Conservation (phyloP, 148 eudicot species). For the Chenopodium berlandieri region DNA sequence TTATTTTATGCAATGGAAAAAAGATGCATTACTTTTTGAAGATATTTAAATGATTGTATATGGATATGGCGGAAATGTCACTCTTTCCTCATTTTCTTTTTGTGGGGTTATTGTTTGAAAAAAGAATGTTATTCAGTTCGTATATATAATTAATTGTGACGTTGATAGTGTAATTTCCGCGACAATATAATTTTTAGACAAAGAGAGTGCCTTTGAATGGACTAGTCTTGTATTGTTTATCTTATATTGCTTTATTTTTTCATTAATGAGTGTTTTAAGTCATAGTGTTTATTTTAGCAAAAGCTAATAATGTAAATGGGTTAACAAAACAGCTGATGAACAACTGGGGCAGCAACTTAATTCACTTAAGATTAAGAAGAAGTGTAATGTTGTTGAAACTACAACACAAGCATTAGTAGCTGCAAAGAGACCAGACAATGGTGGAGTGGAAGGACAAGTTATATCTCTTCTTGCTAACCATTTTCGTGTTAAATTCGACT, state of each 20-base stretch:
- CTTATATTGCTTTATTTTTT: not conserved
- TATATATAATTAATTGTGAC: not conserved
- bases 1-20: constrained; percentile 7
- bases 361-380: constrained; percentile 37
- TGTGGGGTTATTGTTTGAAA: not conserved
- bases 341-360: constrained; percentile 28
- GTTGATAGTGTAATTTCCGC: not conserved
- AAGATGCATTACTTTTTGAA: constrained; percentile 12
- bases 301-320: constrained; percentile 19
- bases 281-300: not conserved
- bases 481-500: constrained; percentile 69
- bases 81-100: constrained; percentile 11
- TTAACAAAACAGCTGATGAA: constrained; percentile 36
- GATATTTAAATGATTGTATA: constrained; percentile 20
- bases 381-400: constrained; percentile 20
- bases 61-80: constrained; percentile 21
- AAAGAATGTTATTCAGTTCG: not conserved
- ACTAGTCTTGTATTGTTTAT: not conserved
- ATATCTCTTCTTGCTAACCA: constrained; percentile 82
- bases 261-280: not conserved
- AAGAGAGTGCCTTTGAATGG: not conserved
- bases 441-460: constrained; percentile 74
- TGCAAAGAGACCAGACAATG: constrained; percentile 79
- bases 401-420: constrained; percentile 39
- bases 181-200: too few relatives aligned